Evolutionary conservation across 768 basidiomycete species (phyloP).

Genomic region (Daedaleopsis nitida): DNA sequence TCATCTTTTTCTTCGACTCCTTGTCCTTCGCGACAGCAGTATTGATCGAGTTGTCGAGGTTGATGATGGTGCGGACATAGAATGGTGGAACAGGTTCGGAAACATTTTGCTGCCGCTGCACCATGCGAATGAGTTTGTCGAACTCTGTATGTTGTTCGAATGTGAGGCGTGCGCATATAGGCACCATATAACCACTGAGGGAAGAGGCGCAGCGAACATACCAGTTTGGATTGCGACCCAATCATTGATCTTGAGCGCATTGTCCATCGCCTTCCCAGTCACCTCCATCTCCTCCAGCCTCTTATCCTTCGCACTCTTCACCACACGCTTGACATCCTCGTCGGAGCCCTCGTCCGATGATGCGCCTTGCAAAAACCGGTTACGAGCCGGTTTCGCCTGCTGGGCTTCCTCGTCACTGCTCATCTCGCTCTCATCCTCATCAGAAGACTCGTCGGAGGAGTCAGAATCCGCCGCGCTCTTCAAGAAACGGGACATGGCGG

Average conservation of each 20-base stretch:
- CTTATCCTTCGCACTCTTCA: slow-evolving; percentile 90
- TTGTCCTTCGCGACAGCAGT: slow-evolving; percentile 82
- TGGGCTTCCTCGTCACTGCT: slow-evolving; percentile 40
- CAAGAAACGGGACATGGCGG: slow-evolving; percentile 80
- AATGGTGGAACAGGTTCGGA: slow-evolving; percentile 87
- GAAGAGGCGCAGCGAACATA: slow-evolving; percentile 36
- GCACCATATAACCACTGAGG: not conserved
- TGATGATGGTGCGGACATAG: slow-evolving; percentile 72
- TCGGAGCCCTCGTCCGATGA: slow-evolving; percentile 59
- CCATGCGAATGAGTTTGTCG: slow-evolving; percentile 91
- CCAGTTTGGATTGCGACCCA: slow-evolving; percentile 92
- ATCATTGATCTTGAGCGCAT: slow-evolving; percentile 94
- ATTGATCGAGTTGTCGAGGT: slow-evolving; percentile 77
- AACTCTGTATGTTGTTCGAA: slow-evolving; percentile 63
- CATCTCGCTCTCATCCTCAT: slow-evolving; percentile 52
- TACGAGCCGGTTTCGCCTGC: slow-evolving; percentile 39
- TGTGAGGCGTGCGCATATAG: not conserved
- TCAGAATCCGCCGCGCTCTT: slow-evolving; percentile 60
- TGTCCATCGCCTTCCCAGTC: slow-evolving; percentile 88
- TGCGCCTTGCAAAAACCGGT: slow-evolving; percentile 44
- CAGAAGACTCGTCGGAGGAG: slow-evolving; percentile 50
- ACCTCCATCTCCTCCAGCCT: slow-evolving; percentile 94
- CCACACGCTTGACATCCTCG: slow-evolving; percentile 69
- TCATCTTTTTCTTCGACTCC: slow-evolving; percentile 95
- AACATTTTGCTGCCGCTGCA: slow-evolving; percentile 82